These are phyloP conservation scores for Cystobasidiaceae sp. DNA, from an alignment of 1,284 basidiomycete species.

Conservation along the genomic window DNA sequence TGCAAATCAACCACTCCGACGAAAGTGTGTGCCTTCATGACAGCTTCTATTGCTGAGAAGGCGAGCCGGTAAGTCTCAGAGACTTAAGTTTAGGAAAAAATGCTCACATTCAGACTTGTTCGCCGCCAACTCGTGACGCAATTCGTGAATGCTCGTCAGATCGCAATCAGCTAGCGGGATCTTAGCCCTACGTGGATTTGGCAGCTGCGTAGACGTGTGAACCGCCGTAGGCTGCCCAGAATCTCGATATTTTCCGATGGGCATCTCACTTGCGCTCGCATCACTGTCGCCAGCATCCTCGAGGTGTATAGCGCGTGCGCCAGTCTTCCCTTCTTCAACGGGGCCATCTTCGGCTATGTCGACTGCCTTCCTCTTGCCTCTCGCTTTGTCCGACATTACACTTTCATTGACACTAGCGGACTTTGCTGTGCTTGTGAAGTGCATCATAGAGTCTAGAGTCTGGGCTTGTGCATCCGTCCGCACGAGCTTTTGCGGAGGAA, in stretches of 20 bases:
- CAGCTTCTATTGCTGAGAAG: conserved; percentile 57
- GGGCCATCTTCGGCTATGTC: conserved; percentile 38
- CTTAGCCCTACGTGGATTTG: conserved; percentile 48
- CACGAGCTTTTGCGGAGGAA: conserved; percentile 78
- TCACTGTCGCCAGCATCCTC: neutral
- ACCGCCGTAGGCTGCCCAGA: conserved; percentile 10
- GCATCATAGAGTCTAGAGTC: conserved; percentile 91
- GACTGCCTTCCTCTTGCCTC: conserved; percentile 32
- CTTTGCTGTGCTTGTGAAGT: conserved; percentile 7
- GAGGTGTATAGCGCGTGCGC: conserved; percentile 43
- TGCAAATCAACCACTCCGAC: conserved; percentile 83
- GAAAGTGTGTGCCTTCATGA: conserved; percentile 81
- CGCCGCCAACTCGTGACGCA: conserved; percentile 61
- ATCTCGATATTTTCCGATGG: conserved; percentile 36
- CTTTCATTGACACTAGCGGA: neutral
- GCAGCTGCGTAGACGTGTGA: conserved; percentile 43
- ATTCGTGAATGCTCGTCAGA: conserved; percentile 67
- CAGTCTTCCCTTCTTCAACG: conserved; percentile 36
- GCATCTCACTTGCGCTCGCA: neutral
- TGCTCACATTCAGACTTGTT: conserved; percentile 65
- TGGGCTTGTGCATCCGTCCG: conserved; percentile 80
- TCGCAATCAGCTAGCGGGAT: conserved; percentile 73
- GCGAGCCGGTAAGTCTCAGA: no score
- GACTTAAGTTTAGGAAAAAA: no score
- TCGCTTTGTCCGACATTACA: conserved; percentile 2